These are phyloP conservation scores for Aspergillus sclerotiicarbonarius DNA, from an alignment of 495 filamentous ascomycete species.

Conservation along the genomic window DNA sequence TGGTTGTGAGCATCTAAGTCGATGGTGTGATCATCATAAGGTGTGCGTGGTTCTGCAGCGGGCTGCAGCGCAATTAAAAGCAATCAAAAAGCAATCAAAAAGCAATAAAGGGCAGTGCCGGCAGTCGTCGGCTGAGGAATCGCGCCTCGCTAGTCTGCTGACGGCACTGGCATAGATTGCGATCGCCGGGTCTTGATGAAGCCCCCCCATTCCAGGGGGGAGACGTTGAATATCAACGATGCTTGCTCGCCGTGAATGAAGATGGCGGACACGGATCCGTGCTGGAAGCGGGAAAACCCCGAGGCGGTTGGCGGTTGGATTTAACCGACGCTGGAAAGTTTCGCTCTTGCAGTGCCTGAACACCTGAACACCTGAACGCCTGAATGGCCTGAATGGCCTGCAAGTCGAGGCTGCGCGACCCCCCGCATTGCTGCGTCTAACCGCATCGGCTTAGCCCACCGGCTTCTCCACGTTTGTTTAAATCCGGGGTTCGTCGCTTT, in stretches of 20 bases:
- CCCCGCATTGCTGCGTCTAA: neutral
- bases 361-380: slow-evolving; percentile 18
- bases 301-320: neutral
- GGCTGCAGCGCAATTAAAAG: neutral
- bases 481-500: slow-evolving; percentile 14
- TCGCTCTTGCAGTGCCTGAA: neutral
- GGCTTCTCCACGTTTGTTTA: slow-evolving; percentile 29
- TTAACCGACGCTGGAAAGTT: slow-evolving; percentile 10
- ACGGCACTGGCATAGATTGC: neutral
- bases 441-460: slow-evolving; percentile 13
- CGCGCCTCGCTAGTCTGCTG: no score
- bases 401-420: neutral
- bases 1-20: no score
- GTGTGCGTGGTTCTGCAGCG: neutral
- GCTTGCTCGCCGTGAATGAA: neutral
- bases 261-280: slow-evolving; percentile 17
- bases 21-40: no score
- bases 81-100: neutral
- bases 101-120: neutral
- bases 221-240: neutral
- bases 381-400: slow-evolving; percentile 6
- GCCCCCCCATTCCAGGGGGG: no score
- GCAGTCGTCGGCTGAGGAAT: neutral
- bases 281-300: slow-evolving; percentile 22
- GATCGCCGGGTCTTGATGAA: neutral